Conservation (phyloP, 2,329 filamentous ascomycete genomes). For the Phialophora verrucosa region DNA sequence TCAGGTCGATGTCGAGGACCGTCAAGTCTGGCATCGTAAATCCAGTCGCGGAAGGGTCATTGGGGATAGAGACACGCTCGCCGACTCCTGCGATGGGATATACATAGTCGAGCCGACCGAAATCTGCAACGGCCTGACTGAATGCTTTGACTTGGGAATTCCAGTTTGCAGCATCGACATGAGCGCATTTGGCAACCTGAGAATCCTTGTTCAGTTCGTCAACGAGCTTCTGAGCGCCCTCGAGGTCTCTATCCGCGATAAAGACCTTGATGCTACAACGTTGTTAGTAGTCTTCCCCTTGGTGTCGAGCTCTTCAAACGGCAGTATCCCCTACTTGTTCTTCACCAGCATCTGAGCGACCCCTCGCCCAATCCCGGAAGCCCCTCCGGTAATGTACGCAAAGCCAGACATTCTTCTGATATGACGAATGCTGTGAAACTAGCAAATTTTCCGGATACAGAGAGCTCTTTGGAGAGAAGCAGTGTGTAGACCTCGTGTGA, state of each 20-base stretch:
- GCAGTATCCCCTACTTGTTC: conserved; percentile 29
- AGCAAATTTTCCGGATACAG: background rate
- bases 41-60: conserved; percentile 26
- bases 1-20: conserved; percentile 50
- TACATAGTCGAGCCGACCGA: conserved; percentile 49
- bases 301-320: background rate
- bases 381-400: conserved; percentile 42
- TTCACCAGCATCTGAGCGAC: conserved; percentile 40
- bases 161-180: conserved; percentile 35
- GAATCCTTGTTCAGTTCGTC: conserved; percentile 34
- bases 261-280: conserved; percentile 40
- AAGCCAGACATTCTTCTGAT: conserved; percentile 22
- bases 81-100: conserved; percentile 51
- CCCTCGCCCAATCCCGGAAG: conserved; percentile 41
- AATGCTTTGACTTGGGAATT: conserved; percentile 44
- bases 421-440: background rate
- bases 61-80: conserved; percentile 47
- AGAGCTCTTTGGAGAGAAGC: background rate
- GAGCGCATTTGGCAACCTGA: conserved; percentile 26
- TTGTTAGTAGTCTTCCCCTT: conserved; percentile 6
- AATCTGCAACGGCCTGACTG: conserved; percentile 43
- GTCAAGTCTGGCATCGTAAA: conserved; percentile 50
- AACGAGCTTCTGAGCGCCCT: conserved; percentile 33
- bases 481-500: background rate
- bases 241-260: conserved; percentile 40